These are phyloP conservation scores for Datura wrightii DNA, from an alignment of 257 asterid species.

Conservation along the genomic window DNA sequence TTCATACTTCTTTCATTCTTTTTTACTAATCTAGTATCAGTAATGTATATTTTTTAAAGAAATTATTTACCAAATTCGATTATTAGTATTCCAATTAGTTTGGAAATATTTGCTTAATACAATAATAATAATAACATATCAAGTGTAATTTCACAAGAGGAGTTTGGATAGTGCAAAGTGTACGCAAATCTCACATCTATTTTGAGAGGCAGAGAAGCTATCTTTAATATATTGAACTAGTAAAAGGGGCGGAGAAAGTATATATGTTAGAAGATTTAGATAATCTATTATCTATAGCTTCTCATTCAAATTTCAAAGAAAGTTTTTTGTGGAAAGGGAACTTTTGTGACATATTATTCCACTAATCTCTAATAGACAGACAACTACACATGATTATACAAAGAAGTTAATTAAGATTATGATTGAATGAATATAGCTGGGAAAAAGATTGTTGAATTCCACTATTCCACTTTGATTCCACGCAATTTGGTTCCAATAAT, in stretches of 20 bases:
- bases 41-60: not conserved
- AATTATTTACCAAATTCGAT: too few relatives aligned
- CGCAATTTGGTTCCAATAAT: conserved; percentile 16
- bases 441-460: conserved; percentile 11
- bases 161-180: too few relatives aligned
- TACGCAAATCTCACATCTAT: too few relatives aligned
- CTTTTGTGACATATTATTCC: conserved; percentile 24
- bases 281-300: not conserved
- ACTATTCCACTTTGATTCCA: not conserved
- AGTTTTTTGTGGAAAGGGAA: not conserved
- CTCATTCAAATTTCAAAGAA: not conserved
- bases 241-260: not conserved
- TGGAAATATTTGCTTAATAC: not conserved
- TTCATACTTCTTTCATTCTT: not conserved
- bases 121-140: too few relatives aligned
- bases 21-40: not conserved
- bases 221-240: not conserved
- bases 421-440: not conserved
- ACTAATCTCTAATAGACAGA: conserved; percentile 19
- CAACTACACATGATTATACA: not conserved
- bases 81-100: not conserved
- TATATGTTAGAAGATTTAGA: too few relatives aligned
- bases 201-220: too few relatives aligned
- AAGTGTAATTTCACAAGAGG: too few relatives aligned
- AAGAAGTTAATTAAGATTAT: not conserved